Conservation (phyloP, 148 eudicot genomes). For the Vaccinium macrocarpon region DNA sequence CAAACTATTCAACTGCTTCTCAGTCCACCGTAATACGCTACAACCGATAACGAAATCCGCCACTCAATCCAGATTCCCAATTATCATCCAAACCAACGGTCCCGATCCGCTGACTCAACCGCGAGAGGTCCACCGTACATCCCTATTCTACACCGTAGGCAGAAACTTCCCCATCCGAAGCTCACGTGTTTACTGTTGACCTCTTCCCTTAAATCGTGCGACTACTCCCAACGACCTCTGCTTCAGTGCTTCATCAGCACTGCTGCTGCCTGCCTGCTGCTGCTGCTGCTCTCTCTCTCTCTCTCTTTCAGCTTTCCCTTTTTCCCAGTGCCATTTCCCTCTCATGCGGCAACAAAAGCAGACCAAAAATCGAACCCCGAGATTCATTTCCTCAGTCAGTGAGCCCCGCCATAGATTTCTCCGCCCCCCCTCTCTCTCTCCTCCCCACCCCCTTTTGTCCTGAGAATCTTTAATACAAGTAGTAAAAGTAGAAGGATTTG, state of each 20-base stretch:
- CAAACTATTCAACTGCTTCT: neutral
- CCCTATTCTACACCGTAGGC: neutral
- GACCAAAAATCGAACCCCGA: neutral
- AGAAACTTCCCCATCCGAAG: neutral
- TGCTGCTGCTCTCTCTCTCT: neutral
- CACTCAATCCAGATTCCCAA: neutral
- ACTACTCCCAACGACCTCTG: slow-evolving; percentile 1
- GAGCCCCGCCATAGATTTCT: neutral
- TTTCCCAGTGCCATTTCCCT: neutral
- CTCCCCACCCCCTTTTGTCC: neutral
- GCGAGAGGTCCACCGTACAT: neutral
- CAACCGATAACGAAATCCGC: neutral
- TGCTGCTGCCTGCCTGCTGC: neutral
- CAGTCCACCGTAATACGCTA: neutral
- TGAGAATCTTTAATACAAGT: neutral
- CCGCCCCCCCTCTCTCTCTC: slow-evolving; percentile 6
- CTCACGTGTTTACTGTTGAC: slow-evolving; percentile 6
- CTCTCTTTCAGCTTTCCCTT: neutral
- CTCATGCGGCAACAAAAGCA: neutral
- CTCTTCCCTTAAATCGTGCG: neutral
- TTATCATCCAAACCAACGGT: neutral
- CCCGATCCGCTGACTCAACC: neutral
- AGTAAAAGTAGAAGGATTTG: no score
- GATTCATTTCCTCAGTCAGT: neutral
- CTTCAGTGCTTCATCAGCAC: neutral